phyloP scores from a whole-genome alignment of 257 asterid genomes.

The Solanum commersonii region DNA sequence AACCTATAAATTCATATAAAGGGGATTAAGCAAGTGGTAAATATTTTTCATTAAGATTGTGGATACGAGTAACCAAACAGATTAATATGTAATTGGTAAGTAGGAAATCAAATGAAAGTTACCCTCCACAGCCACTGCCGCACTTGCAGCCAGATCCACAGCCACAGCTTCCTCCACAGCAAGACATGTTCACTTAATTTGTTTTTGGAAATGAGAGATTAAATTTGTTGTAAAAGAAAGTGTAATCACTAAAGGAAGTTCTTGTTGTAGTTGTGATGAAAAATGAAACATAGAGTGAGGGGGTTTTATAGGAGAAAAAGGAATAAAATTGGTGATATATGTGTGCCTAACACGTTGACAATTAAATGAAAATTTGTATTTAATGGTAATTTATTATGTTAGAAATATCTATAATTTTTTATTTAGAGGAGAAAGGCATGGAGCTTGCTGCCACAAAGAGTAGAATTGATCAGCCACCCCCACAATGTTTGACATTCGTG shows the following conservation, averaged over 20 bases:
- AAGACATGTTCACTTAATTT: constrained; percentile 29
- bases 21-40: neutral
- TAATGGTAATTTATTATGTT: neutral
- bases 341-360: neutral
- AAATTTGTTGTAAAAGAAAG: neutral
- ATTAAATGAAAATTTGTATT: neutral
- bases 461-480: neutral
- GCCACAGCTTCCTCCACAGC: constrained; percentile 65
- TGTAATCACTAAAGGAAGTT: neutral
- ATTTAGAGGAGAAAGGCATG: neutral
- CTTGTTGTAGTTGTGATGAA: neutral
- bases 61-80: neutral
- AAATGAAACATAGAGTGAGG: neutral
- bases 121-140: constrained; percentile 67
- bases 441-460: neutral
- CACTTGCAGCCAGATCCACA: constrained; percentile 63
- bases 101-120: neutral
- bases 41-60: neutral
- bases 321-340: neutral
- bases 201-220: neutral
- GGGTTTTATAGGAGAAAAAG: neutral
- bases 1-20: no score
- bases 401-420: neutral
- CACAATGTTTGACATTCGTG: neutral
- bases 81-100: no score